phyloP scores from a whole-genome alignment of 108 stramenopile species.

The Nitzschia sp. region DNA sequence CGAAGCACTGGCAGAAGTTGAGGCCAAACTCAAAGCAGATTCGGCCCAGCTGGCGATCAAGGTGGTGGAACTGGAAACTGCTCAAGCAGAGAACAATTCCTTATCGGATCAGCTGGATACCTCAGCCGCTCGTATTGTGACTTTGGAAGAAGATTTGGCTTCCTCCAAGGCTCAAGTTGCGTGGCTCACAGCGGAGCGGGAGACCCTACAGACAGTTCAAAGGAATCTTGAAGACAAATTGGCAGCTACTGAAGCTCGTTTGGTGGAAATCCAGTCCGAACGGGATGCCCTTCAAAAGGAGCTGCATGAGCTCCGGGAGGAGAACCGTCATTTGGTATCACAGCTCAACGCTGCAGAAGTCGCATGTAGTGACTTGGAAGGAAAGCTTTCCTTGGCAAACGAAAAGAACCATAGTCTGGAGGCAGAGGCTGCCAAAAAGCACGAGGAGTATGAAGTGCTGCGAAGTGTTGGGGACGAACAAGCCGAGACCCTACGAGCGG shows the following conservation, averaged over 20 bases:
- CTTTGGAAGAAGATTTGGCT: neutral
- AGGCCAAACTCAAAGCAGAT: neutral
- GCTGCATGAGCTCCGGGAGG: neutral
- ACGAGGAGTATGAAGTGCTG: neutral
- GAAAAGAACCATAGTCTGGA: neutral
- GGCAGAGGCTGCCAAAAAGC: neutral
- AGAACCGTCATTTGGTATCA: neutral
- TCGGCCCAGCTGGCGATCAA: neutral
- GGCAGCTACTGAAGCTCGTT: neutral
- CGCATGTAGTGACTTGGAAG: neutral
- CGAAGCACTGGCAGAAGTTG: neutral
- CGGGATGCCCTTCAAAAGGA: neutral
- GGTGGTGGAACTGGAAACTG: neutral
- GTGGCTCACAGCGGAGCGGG: neutral
- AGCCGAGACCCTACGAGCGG: neutral
- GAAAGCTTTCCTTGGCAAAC: neutral
- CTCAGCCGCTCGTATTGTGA: neutral
- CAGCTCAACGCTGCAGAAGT: neutral
- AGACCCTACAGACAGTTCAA: neutral
- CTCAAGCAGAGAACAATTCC: neutral
- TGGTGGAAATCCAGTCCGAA: neutral
- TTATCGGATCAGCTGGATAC: neutral
- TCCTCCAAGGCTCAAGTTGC: neutral
- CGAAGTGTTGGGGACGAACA: neutral
- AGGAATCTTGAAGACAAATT: neutral